Percentiles rank a stretch among this genome's conserved stretches.
These are phyloP conservation scores for Cornus suecica DNA, from an alignment of 148 eudicot species.

Conservation along the genomic window DNA sequence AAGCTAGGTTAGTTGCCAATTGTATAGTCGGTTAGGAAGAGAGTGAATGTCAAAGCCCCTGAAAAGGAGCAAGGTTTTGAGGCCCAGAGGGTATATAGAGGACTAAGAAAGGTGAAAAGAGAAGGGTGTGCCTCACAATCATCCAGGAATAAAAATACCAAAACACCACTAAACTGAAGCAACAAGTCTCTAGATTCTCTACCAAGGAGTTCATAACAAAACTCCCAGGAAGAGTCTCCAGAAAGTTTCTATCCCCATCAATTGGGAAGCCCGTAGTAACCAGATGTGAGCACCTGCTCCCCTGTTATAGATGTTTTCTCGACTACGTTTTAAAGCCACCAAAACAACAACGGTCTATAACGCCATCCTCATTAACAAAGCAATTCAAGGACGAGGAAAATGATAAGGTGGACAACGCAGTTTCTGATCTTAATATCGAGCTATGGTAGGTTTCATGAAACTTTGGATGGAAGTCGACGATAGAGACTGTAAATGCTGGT, in stretches of 20 bases:
- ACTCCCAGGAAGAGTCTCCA: not conserved
- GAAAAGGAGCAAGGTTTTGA: too few species aligned
- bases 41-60: too few species aligned
- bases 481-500: constrained; percentile 36
- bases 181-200: not conserved
- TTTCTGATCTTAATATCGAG: constrained; percentile 32
- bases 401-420: constrained; percentile 41
- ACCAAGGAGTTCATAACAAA: not conserved
- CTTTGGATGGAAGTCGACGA: constrained; percentile 41
- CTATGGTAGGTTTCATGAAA: constrained; percentile 18
- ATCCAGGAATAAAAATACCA: too few species aligned
- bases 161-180: not conserved
- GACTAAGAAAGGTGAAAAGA: too few species aligned
- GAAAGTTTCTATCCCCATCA: not conserved
- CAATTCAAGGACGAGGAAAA: constrained; percentile 24
- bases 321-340: not conserved
- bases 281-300: too few species aligned
- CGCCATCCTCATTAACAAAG: too few species aligned
- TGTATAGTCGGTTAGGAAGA: too few species aligned
- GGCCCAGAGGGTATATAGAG: too few species aligned
- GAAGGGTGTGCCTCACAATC: too few species aligned
- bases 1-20: too few species aligned
- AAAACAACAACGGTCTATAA: not conserved
- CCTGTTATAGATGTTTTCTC: too few species aligned
- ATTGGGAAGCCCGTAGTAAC: too few species aligned